A percentile compares a stretch with the other conserved stretches of the same genome.
Conservation (phyloP, 257 asterid genomes). For the Cruciata laevipes region DNA sequence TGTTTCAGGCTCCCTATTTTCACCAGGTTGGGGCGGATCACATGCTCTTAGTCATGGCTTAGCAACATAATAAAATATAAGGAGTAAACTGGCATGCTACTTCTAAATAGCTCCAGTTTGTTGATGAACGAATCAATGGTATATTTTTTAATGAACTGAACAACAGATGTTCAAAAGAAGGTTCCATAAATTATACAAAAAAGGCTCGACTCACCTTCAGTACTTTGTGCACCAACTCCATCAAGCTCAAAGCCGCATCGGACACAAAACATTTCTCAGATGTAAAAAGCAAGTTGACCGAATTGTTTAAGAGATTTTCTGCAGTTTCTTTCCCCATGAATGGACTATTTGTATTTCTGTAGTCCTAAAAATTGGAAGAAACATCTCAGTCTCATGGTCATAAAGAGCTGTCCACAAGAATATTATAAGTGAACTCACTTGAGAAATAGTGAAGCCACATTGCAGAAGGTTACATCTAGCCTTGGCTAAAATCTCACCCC, state of each 20-base stretch:
- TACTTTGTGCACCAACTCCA: conserved; percentile 85
- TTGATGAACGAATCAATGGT: no score
- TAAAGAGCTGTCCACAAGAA: neutral
- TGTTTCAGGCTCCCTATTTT: no score
- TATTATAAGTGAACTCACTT: conserved; percentile 40
- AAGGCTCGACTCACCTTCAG: conserved; percentile 48
- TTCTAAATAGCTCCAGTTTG: no score
- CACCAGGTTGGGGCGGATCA: no score
- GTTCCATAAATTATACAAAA: neutral
- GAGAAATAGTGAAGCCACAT: conserved; percentile 65
- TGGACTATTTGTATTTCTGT: conserved; percentile 24
- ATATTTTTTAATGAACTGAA: no score
- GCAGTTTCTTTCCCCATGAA: conserved; percentile 27
- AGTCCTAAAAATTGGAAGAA: conserved; percentile 32
- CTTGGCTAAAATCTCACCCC: conserved; percentile 76
- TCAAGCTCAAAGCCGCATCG: conserved; percentile 59
- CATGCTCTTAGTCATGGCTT: no score
- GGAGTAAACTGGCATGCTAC: no score
- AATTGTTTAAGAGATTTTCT: conserved; percentile 34
- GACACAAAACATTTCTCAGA: conserved; percentile 82
- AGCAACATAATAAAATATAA: no score
- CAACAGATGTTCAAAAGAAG: no score
- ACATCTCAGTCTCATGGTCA: conserved; percentile 2
- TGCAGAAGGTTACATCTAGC: conserved; percentile 72
- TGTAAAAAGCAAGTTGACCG: conserved; percentile 54